Conservation (phyloP, 208 protist genomes). For the Phytomonas francai region DNA sequence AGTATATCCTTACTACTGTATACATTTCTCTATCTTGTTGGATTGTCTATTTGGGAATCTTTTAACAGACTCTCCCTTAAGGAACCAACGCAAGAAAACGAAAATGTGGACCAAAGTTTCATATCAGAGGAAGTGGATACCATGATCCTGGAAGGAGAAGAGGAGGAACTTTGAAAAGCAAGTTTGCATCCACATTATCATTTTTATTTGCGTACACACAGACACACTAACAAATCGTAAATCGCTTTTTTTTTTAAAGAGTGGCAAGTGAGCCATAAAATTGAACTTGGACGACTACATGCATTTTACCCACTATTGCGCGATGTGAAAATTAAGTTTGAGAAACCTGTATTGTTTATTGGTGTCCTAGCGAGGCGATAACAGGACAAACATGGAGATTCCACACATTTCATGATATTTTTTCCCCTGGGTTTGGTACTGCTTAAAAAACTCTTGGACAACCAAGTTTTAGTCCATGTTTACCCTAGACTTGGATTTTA, state of each 20-base stretch:
- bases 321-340: background rate
- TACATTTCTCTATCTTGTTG: constrained; percentile 53
- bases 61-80: constrained; percentile 25
- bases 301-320: background rate
- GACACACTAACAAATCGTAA: background rate
- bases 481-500: background rate
- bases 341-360: background rate
- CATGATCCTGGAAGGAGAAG: background rate
- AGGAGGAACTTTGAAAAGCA: background rate
- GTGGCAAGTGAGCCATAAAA: background rate
- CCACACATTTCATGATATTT: background rate
- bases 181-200: background rate
- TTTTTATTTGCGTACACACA: background rate
- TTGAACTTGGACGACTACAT: background rate
- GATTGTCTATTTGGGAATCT: constrained; percentile 52
- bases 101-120: background rate
- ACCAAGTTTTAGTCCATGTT: background rate
- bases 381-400: background rate
- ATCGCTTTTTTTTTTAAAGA: background rate
- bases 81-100: background rate
- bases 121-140: background rate
- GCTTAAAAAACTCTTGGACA: background rate
- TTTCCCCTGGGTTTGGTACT: background rate
- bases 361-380: background rate
- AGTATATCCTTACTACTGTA: constrained; percentile 28